phyloP scores from a whole-genome alignment of 2,329 filamentous ascomycete species.

The Fusarium nurragi region DNA sequence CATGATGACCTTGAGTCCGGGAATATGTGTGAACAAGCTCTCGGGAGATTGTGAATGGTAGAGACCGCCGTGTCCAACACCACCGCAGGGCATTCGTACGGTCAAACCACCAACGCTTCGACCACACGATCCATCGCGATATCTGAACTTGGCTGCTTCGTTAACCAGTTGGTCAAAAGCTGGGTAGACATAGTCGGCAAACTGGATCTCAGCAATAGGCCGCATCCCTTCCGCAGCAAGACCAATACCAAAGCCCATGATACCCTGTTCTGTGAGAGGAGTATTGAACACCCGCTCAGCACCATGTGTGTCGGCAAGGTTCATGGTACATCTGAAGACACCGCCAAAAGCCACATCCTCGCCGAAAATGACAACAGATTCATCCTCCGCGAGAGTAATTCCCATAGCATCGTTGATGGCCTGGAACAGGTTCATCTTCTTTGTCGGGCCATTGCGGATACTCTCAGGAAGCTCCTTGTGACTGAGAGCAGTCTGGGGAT shows the following conservation, averaged over 20 bases:
- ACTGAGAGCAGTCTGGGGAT: constrained; percentile 73
- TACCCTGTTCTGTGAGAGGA: constrained; percentile 91
- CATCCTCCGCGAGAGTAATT: constrained; percentile 82
- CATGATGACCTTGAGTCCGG: constrained; percentile 85
- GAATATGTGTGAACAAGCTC: constrained; percentile 86
- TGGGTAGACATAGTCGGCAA: constrained; percentile 93
- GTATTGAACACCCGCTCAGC: constrained; percentile 95
- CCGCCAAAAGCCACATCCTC: constrained; percentile 98
- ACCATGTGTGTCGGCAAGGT: constrained; percentile 87
- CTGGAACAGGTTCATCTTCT: constrained; percentile 92
- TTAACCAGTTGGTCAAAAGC: constrained; percentile 96
- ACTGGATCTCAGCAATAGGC: constrained; percentile 93
- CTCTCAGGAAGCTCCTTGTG: constrained; percentile 76
- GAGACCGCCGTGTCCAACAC: constrained; percentile 87
- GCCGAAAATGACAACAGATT: constrained; percentile 89
- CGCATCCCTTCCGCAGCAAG: constrained; percentile 90
- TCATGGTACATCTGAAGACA: constrained; percentile 94
- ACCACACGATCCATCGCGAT: constrained; percentile 70
- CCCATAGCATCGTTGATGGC: constrained; percentile 91
- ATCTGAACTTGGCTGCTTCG: constrained; percentile 89
- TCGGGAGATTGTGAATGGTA: constrained; percentile 93
- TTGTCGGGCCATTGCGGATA: constrained; percentile 74
- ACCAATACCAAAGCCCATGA: constrained; percentile 92
- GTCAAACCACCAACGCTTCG: constrained; percentile 79
- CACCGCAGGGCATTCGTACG: constrained; percentile 89